phyloP scores from a whole-genome alignment of 1,284 basidiomycete genomes.

The Leccinum subrobustum region DNA sequence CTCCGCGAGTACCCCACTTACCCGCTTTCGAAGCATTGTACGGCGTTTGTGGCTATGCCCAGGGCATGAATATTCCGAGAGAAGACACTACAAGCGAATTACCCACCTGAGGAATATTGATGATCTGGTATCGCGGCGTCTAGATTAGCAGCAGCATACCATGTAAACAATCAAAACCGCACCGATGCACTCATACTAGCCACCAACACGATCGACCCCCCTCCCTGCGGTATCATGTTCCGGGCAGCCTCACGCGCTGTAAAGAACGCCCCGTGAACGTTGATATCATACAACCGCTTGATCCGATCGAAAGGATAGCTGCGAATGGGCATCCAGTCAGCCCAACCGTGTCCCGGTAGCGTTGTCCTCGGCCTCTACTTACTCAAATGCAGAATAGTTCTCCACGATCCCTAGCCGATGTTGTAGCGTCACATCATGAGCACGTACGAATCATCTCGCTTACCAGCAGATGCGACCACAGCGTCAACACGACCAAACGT shows the following conservation, averaged over 20 bases:
- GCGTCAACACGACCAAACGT: slow-evolving; percentile 84
- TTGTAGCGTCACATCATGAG: slow-evolving; percentile 3
- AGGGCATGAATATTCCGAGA: neutral
- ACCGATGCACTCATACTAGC: slow-evolving; percentile 82
- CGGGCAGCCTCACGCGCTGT: slow-evolving; percentile 91
- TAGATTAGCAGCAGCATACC: slow-evolving; percentile 12
- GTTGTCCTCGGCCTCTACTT: slow-evolving; percentile 2
- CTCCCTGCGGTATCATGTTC: slow-evolving; percentile 73
- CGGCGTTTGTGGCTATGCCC: slow-evolving; percentile 79
- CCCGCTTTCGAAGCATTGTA: slow-evolving; percentile 96
- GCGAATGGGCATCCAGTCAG: slow-evolving; percentile 7
- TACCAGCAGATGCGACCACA: slow-evolving; percentile 87
- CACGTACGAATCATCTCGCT: slow-evolving; percentile 26
- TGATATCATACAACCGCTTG: slow-evolving; percentile 86
- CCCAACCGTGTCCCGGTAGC: neutral
- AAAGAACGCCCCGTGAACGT: slow-evolving; percentile 91
- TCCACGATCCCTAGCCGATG: slow-evolving; percentile 73
- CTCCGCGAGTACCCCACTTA: slow-evolving; percentile 30
- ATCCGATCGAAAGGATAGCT: slow-evolving; percentile 85
- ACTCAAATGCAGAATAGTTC: slow-evolving; percentile 90
- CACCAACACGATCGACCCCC: slow-evolving; percentile 85
- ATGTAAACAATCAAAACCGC: slow-evolving; percentile 1
- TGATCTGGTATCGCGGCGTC: slow-evolving; percentile 51
- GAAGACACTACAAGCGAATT: neutral
- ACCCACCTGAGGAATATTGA: slow-evolving; percentile 79